phyloP scores from a whole-genome alignment of 2,329 filamentous ascomycete species.

The Thermothelomyces thermophilus region DNA sequence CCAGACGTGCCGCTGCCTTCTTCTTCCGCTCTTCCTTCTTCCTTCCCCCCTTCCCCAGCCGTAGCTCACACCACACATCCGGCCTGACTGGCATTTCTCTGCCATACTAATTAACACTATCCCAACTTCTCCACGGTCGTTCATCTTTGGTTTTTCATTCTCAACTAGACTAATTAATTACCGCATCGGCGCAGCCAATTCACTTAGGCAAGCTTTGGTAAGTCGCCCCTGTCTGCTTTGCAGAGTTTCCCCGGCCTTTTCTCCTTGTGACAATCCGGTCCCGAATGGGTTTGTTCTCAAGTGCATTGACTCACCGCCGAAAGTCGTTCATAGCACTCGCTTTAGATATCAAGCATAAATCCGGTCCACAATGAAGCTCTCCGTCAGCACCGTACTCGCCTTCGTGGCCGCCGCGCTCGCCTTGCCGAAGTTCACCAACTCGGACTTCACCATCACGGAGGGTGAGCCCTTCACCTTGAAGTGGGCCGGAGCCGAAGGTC shows the following conservation, averaged over 20 bases:
- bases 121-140: slow-evolving; percentile 24
- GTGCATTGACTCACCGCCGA: slow-evolving; percentile 5
- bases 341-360: slow-evolving; percentile 12
- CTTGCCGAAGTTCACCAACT: slow-evolving; percentile 29
- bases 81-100: slow-evolving; percentile 6
- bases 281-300: background rate
- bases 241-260: background rate
- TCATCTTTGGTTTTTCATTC: slow-evolving; percentile 14
- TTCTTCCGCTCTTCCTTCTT: slow-evolving; percentile 15
- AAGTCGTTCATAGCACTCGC: slow-evolving; percentile 12
- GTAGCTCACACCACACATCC: background rate
- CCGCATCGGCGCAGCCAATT: background rate
- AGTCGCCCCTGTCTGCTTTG: background rate
- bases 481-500: slow-evolving; percentile 36
- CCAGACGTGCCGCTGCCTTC: slow-evolving; percentile 13
- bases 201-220: slow-evolving; percentile 12
- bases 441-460: slow-evolving; percentile 28
- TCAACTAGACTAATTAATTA: slow-evolving; percentile 1
- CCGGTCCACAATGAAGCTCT: slow-evolving; percentile 38
- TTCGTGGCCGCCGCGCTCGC: slow-evolving; percentile 30
- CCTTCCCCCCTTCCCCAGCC: slow-evolving; percentile 10
- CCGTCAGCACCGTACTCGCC: slow-evolving; percentile 30
- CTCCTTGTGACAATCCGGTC: background rate
- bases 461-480: slow-evolving; percentile 39
- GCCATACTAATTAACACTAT: slow-evolving; percentile 20